Evolutionary conservation across 192 early-diverging fungal genomes (phyloP).

Genomic region (Lunasporangiospora selenospora): DNA sequence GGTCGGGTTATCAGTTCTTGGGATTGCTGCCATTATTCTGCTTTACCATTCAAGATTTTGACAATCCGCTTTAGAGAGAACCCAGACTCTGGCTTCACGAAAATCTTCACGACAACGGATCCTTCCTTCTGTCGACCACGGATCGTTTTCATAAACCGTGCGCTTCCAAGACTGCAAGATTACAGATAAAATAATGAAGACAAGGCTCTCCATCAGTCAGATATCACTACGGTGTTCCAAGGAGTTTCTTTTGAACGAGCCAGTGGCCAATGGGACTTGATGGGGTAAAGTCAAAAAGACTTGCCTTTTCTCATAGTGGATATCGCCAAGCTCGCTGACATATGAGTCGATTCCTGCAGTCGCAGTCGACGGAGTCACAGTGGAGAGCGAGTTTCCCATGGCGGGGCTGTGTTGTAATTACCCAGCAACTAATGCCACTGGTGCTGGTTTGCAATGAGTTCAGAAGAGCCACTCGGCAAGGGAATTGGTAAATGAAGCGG

Average conservation of each 20-base stretch:
- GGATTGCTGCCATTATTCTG: neutral
- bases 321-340: constrained; percentile 73
- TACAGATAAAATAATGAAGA: no score
- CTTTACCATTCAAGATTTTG: constrained; percentile 63
- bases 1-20: no score
- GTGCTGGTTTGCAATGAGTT: no score
- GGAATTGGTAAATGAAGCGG: no score
- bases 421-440: no score
- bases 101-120: constrained; percentile 89
- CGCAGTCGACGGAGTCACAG: constrained; percentile 62
- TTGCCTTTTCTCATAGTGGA: constrained; percentile 76
- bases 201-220: no score
- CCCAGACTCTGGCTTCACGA: constrained; percentile 82
- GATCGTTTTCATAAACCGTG: constrained; percentile 96
- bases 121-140: constrained; percentile 83
- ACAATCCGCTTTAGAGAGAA: constrained; percentile 62
- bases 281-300: no score
- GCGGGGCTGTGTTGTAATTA: neutral
- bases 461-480: no score
- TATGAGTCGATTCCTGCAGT: constrained; percentile 76
- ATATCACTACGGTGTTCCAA: no score
- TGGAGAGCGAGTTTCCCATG: constrained; percentile 81
- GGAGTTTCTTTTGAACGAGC: no score
- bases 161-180: constrained; percentile 76
- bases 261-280: no score